phyloP scores from a whole-genome alignment of 2,329 filamentous ascomycete genomes.

The Trichoderma citrinoviride region DNA sequence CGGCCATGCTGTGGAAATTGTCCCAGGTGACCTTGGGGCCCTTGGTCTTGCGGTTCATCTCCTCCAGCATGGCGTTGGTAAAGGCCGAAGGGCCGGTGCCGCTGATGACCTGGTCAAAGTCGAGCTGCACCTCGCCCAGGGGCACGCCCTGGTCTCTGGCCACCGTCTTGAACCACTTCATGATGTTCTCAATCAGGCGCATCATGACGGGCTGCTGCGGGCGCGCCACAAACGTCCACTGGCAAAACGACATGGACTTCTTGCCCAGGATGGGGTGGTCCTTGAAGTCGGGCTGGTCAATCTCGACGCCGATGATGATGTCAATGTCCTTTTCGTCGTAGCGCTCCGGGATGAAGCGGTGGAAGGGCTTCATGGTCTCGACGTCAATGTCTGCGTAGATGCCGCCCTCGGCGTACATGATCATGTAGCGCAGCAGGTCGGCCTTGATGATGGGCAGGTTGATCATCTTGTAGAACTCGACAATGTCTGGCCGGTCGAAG shows the following conservation, averaged over 20 bases:
- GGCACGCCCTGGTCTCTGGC: constrained; percentile 57
- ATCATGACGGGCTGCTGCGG: constrained; percentile 67
- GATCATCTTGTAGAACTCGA: constrained; percentile 58
- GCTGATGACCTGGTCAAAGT: constrained; percentile 70
- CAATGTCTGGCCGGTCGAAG: constrained; percentile 64
- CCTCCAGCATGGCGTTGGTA: constrained; percentile 60
- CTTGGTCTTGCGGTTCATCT: constrained; percentile 53
- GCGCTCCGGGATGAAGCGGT: constrained; percentile 46
- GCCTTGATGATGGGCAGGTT: constrained; percentile 64
- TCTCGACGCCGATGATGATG: constrained; percentile 68
- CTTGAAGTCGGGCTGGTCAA: constrained; percentile 64
- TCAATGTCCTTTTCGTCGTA: constrained; percentile 64
- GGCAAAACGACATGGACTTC: constrained; percentile 69
- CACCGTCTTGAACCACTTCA: constrained; percentile 61
- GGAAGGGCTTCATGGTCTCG: constrained; percentile 36
- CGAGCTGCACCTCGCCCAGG: constrained; percentile 60
- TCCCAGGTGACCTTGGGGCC: constrained; percentile 55
- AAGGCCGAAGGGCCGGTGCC: constrained; percentile 72
- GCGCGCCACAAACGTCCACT: constrained; percentile 73
- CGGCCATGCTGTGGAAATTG: constrained; percentile 61
- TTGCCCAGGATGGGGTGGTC: constrained; percentile 63
- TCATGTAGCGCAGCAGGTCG: constrained; percentile 66
- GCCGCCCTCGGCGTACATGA: constrained; percentile 72
- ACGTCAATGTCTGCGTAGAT: constrained; percentile 60
- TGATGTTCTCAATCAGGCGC: constrained; percentile 64